phyloP scores from a whole-genome alignment of 345 rosid genomes.

The Brassica incana region DNA sequence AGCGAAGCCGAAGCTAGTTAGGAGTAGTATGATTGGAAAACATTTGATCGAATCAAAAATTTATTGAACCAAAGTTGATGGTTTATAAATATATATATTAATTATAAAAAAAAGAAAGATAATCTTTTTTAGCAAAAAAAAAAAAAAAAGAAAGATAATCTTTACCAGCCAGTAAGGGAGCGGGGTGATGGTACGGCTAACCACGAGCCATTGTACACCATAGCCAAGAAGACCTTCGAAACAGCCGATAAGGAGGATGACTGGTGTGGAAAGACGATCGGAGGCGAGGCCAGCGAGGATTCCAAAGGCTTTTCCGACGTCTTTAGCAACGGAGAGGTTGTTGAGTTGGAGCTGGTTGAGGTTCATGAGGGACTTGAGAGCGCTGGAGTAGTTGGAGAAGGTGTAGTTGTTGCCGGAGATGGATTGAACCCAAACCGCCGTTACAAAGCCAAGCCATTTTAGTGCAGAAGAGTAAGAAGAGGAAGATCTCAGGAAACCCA shows the following conservation, averaged over 20 bases:
- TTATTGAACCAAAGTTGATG: too few relatives aligned
- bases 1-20: too few relatives aligned
- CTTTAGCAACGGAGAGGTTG: constrained; percentile 84
- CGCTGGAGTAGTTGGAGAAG: constrained; percentile 76
- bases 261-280: constrained; percentile 65
- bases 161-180: constrained; percentile 89
- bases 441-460: constrained; percentile 93
- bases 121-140: too few relatives aligned
- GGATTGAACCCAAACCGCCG: constrained; percentile 94
- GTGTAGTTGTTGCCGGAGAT: constrained; percentile 95
- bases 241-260: constrained; percentile 43
- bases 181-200: constrained; percentile 61
- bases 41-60: too few relatives aligned
- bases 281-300: constrained; percentile 90
- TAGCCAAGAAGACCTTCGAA: constrained; percentile 89
- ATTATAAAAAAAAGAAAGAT: too few relatives aligned
- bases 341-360: constrained; percentile 83
- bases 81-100: too few relatives aligned
- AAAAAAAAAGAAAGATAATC: background rate
- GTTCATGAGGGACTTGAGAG: constrained; percentile 53
- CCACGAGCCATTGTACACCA: constrained; percentile 94
- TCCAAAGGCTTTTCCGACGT: constrained; percentile 92
- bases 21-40: too few relatives aligned
- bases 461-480: constrained; percentile 35
- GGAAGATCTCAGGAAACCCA: constrained; percentile 27